Percentiles rank a stretch among this genome's conserved stretches.
Evolutionary conservation across 2,329 filamentous ascomycete genomes (phyloP).

Genomic region (Fusarium secorum): DNA sequence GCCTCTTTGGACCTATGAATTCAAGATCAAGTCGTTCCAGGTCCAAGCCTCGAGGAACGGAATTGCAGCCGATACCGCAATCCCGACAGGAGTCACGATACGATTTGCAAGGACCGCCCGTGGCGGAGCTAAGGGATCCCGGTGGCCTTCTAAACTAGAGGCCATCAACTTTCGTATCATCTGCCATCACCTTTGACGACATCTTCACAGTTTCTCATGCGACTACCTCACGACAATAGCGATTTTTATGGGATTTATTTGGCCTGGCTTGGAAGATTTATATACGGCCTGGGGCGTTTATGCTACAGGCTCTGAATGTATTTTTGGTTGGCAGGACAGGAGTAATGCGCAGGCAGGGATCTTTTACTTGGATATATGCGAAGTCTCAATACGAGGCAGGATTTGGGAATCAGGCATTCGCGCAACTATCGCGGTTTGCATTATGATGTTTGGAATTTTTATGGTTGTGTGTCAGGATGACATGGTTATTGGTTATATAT

Average conservation of each 20-base stretch:
- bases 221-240: constrained; percentile 30
- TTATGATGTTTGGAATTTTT: constrained; percentile 18
- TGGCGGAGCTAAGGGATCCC: constrained; percentile 49
- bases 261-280: constrained; percentile 16
- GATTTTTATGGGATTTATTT: constrained; percentile 6
- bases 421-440: constrained; percentile 1
- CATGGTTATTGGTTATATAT: constrained; percentile 41
- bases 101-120: constrained; percentile 43
- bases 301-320: constrained; percentile 5
- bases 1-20: constrained; percentile 56
- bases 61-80: constrained; percentile 57
- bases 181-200: constrained; percentile 16
- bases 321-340: constrained; percentile 5
- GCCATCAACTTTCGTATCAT: not conserved
- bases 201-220: constrained; percentile 14
- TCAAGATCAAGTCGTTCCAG: constrained; percentile 45
- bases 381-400: not conserved
- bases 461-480: constrained; percentile 22
- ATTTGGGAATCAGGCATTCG: not conserved
- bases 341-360: constrained; percentile 13
- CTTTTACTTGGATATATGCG: constrained; percentile 3
- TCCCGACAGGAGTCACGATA: constrained; percentile 48
- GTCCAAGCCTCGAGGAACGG: constrained; percentile 49
- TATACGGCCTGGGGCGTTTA: constrained; percentile 28
- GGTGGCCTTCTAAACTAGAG: constrained; percentile 51